Evolutionary conservation across 164 flowering plant species (phyloP).

Genomic region (Aristolochia californica): DNA sequence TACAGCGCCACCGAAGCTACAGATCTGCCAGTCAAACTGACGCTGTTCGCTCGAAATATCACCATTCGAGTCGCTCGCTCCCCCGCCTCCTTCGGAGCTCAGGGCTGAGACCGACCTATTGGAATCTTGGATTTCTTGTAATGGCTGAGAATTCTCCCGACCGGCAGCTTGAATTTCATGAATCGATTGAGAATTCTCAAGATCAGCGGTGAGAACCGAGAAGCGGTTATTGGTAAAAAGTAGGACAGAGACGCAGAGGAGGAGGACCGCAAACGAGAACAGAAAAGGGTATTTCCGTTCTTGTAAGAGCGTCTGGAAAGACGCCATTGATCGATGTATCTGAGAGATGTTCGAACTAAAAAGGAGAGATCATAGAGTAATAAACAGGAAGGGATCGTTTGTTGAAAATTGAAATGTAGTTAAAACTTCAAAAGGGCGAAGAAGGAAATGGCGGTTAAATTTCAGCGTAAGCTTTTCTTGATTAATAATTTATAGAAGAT

Average conservation of each 20-base stretch:
- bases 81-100: not conserved
- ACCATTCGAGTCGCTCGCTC: not conserved
- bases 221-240: conserved; percentile 30
- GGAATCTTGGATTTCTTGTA: too few species aligned
- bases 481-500: too few species aligned
- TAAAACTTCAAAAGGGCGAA: too few species aligned
- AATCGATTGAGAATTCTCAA: too few species aligned
- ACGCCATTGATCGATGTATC: not conserved
- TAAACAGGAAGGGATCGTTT: too few species aligned
- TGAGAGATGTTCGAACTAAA: too few species aligned
- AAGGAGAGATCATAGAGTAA: too few species aligned
- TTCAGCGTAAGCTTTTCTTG: too few species aligned
- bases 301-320: conserved; percentile 22
- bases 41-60: not conserved
- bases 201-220: conserved; percentile 16
- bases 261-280: conserved; percentile 30
- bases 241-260: conserved; percentile 33
- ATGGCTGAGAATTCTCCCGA: not conserved
- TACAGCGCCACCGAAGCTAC: conserved; percentile 35
- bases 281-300: conserved; percentile 54
- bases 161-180: not conserved
- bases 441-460: too few species aligned
- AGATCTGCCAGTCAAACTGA: conserved; percentile 36
- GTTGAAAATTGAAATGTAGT: too few species aligned
- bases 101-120: too few species aligned